Evolutionary conservation across 148 eudicot genomes (phyloP).

Genomic region (Spergularia bocconei): DNA sequence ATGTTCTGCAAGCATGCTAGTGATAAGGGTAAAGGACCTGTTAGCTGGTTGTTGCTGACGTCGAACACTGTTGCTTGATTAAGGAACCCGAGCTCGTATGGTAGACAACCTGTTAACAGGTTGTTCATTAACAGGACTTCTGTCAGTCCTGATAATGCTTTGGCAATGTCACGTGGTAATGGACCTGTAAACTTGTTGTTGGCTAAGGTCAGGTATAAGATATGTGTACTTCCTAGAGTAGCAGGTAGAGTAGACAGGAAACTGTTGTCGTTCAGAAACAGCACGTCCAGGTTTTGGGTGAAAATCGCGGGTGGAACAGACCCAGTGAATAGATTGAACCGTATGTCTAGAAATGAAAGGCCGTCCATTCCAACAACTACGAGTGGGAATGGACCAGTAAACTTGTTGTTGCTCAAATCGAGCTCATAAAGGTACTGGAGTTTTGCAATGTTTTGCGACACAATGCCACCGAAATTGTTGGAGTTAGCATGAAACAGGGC

Average conservation of each 20-base stretch:
- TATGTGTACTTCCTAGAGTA: slow-evolving; percentile 29
- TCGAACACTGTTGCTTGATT: slow-evolving; percentile 34
- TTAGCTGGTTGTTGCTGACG: slow-evolving; percentile 29
- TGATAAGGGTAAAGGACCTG: slow-evolving; percentile 36
- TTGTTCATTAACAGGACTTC: slow-evolving; percentile 37
- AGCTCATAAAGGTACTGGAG: slow-evolving; percentile 74
- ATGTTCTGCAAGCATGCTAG: slow-evolving; percentile 30
- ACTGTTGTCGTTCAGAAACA: slow-evolving; percentile 35
- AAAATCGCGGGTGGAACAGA: slow-evolving; percentile 68
- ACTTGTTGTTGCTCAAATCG: slow-evolving; percentile 81
- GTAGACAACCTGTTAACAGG: slow-evolving; percentile 38
- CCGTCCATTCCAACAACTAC: slow-evolving; percentile 50
- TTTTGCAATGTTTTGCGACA: slow-evolving; percentile 51
- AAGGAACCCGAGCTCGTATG: slow-evolving; percentile 39
- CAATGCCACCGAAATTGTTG: slow-evolving; percentile 56
- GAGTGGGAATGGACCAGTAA: slow-evolving; percentile 70
- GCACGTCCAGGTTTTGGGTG: slow-evolving; percentile 47
- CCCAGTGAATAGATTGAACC: slow-evolving; percentile 73
- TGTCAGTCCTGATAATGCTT: slow-evolving; percentile 27
- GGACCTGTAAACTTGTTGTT: slow-evolving; percentile 38
- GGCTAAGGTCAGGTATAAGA: slow-evolving; percentile 39
- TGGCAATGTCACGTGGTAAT: slow-evolving; percentile 31
- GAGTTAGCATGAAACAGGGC: slow-evolving; percentile 88
- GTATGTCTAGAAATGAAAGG: slow-evolving; percentile 59
- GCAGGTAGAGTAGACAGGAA: slow-evolving; percentile 33